Base-by-base conservation (phyloP, 495 filamentous ascomycete species). In the Recurvomyces mirabilis region DNA sequence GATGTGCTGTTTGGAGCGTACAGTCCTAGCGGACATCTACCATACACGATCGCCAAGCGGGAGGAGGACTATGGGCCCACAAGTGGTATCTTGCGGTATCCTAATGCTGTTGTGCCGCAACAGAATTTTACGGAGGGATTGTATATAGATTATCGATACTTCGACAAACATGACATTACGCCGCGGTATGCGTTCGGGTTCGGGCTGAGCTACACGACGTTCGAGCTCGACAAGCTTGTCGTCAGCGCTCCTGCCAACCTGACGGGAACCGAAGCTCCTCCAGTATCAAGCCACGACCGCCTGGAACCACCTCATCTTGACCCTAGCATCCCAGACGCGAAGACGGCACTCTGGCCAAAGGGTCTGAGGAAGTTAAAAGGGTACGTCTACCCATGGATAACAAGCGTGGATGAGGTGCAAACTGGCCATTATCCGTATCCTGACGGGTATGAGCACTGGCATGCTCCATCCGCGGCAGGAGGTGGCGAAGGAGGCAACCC, bases 351-450 rank as follows among this genome's bases (percentile, higher is more conserved):
- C 0, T 82, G 82, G 58, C 89, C 91, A 0, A 38, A 56, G 0
- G 74, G 65, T 2, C 81, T 93, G 60, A 68, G 68, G n/a, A 69
- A 66, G 29, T 61, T 98, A 11, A 63, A 69, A 17, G 87, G 87
- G 55, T 93, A 86, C 59, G 73, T 98, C 46, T 96, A 98, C 57
- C 87, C 91, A 0, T 98, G 94, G 54, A 72, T 95, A 14, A 50
- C 65, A 0, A 66, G 40, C 13, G 45, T 63, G 5, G 41, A 53
- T 14, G 59, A 59, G 22, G 64, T 75, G 23, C 73, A 78, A 18
- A 67, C 74, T 6, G 71, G 81, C 36, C 70, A 68, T 1, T 84
- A 85, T 48, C 70, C 71, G 0, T 93, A 87, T 49, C 87, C 87
- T 0, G 65, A 73, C 0, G 85, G 81, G 3, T 93, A 89, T 59